Conservation (phyloP, 129 eudicot species). For the Saposhnikovia divaricata region DNA sequence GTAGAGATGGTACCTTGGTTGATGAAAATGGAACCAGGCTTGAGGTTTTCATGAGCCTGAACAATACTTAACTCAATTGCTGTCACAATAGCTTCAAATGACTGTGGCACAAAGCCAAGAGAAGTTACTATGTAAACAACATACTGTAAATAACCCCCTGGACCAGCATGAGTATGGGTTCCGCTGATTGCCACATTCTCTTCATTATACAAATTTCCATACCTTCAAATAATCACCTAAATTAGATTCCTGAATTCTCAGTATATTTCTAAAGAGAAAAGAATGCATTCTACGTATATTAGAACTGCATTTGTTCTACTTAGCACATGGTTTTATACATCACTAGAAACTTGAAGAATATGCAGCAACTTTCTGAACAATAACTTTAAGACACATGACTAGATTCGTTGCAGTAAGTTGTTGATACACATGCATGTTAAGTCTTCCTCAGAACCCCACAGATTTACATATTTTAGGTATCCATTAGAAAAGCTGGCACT, state of each 20-base stretch:
- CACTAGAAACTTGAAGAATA: no score
- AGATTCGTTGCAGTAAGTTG: no score
- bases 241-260: not conserved
- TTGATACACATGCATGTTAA: no score
- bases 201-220: conserved; percentile 52
- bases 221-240: conserved; percentile 20
- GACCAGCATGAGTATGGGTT: conserved; percentile 76
- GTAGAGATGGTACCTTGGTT: conserved; percentile 28
- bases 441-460: no score
- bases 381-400: no score
- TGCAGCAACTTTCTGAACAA: no score
- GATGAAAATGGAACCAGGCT: conserved; percentile 50
- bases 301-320: not conserved
- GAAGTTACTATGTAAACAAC: conserved; percentile 47
- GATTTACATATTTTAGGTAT: no score
- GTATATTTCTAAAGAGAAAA: not conserved
- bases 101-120: conserved; percentile 57
- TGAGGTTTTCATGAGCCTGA: conserved; percentile 67
- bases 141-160: conserved; percentile 69
- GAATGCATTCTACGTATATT: not conserved
- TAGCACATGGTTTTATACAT: no score
- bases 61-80: conserved; percentile 56
- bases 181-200: conserved; percentile 67
- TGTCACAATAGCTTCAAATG: conserved; percentile 62
- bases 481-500: no score